Conservation (phyloP, 1,139 yeast species). For the Protomyces inundatus region DNA sequence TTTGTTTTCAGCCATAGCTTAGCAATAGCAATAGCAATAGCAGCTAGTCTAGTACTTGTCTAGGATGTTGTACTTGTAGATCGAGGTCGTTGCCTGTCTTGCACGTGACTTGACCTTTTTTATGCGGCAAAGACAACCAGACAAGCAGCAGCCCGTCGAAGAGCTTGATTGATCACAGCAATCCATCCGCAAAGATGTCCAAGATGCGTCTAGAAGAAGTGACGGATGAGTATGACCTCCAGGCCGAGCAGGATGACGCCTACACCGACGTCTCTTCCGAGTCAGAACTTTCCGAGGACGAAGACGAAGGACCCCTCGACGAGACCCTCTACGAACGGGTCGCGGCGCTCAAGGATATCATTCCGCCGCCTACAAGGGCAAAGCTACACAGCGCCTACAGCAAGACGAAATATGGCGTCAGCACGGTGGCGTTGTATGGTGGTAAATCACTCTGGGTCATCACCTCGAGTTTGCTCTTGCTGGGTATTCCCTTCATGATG, state of each 20-base stretch:
- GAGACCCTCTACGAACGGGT: slow-evolving; percentile 85
- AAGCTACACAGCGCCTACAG: slow-evolving; percentile 39
- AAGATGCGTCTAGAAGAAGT: slow-evolving; percentile 25
- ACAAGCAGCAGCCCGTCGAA: neutral
- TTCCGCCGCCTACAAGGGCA: slow-evolving; percentile 81
- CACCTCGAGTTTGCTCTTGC: slow-evolving; percentile 73
- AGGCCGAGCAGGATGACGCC: slow-evolving; percentile 9
- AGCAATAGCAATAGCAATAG: neutral
- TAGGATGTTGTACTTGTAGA: too few relatives aligned
- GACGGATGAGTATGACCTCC: slow-evolving; percentile 28
- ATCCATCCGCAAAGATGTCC: neutral
- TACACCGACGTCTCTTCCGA: slow-evolving; percentile 29
- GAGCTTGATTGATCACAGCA: neutral
- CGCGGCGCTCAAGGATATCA: slow-evolving; percentile 82
- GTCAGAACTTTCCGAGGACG: slow-evolving; percentile 46
- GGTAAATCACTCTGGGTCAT: slow-evolving; percentile 80
- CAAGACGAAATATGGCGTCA: slow-evolving; percentile 42
- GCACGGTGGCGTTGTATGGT: slow-evolving; percentile 45
- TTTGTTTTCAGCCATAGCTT: neutral
- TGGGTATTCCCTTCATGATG: slow-evolving; percentile 52
- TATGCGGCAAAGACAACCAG: neutral
- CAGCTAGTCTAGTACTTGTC: too few relatives aligned
- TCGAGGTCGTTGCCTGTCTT: neutral
- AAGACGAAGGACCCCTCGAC: slow-evolving; percentile 69
- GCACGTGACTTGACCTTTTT: neutral